Percentiles rank a stretch among this genome's conserved stretches.
Conservation (phyloP, 139 green algal species). For the Chlorella vulgaris region DNA sequence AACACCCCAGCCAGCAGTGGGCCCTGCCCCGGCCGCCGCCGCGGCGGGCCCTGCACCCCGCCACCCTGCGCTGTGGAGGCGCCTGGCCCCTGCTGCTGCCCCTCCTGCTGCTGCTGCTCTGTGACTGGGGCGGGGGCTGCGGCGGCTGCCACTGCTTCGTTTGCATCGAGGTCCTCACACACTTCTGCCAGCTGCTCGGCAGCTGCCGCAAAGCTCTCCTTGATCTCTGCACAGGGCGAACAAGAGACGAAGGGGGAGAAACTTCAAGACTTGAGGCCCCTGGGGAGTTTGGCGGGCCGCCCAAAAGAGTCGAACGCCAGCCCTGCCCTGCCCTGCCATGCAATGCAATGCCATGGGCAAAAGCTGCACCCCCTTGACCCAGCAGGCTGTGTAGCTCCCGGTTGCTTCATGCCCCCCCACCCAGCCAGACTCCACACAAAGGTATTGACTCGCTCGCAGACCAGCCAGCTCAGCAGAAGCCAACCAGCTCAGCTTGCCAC, state of each 20-base stretch:
- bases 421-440: too few relatives aligned
- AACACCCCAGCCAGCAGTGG: constrained; percentile 25
- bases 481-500: background rate
- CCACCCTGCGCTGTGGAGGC: too few relatives aligned
- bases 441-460: too few relatives aligned
- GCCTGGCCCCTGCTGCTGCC: background rate
- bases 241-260: background rate
- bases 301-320: too few relatives aligned
- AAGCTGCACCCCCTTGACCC: too few relatives aligned
- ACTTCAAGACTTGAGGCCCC: too few relatives aligned
- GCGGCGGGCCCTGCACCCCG: background rate
- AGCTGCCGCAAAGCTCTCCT: constrained; percentile 24
- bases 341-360: too few relatives aligned
- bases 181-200: constrained; percentile 44
- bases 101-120: background rate
- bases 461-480: background rate
- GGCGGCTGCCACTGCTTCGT: constrained; percentile 6
- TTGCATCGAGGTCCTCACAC: constrained; percentile 41
- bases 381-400: too few relatives aligned
- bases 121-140: background rate
- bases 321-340: too few relatives aligned
- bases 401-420: too few relatives aligned
- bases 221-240: constrained; percentile 30
- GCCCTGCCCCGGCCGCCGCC: background rate
- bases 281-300: too few relatives aligned